Base-by-base conservation (phyloP, 441 rosid genomes). In the Pelargonium exstipulatum region DNA sequence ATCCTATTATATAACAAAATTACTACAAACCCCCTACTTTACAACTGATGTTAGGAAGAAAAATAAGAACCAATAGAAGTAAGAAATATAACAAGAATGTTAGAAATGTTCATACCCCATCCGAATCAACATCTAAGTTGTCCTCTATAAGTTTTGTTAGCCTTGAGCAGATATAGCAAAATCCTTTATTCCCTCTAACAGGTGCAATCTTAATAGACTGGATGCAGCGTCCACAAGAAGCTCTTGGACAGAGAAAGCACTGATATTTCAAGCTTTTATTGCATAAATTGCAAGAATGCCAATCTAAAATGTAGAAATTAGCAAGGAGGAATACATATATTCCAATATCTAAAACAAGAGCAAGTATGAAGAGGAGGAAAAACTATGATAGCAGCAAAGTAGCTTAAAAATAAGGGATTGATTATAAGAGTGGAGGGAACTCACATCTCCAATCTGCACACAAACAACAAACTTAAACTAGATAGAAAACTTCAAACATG, bases 181-280 rank as follows among this genome's bases (percentile, higher is more conserved):
- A 76, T 55, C 90, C 90, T 51, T 63, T 75, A 45, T 76, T 71
- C 72, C 85, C 80, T 69, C 71, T 77, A 61, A 82, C 77, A 26
- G 70, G 42, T n/a, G 73, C 82, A 62, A 88, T 81, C 13, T 79
- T 82, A 42, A 79, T 74, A 68, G 65, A 70, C 51, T 53, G 45
- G 45, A 77, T 40, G 74, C 92, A 88, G 53, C 65, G 60, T 14
- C 79, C 78, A 13, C 92, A 88, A 45, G 81, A 64, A 51, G 89
- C 84, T 67, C 55, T 66, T 26, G 88, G 88, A 75, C 90, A 88
- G 75, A 82, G 76, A 71, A 79, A 84, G 89, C 90, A 88, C 68
- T 68, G 71, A 58, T 76, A 65, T 67, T 78, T 83, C 13, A 90
- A 57, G 20, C 80, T 9, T 69, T 84, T 84, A 3, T 62, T 32